Percentiles rank a stretch among this genome's conserved stretches.
These are phyloP conservation scores for Choanephora cucurbitarum DNA, from an alignment of 371 early-diverging fungal genomes.

Conservation along the genomic window DNA sequence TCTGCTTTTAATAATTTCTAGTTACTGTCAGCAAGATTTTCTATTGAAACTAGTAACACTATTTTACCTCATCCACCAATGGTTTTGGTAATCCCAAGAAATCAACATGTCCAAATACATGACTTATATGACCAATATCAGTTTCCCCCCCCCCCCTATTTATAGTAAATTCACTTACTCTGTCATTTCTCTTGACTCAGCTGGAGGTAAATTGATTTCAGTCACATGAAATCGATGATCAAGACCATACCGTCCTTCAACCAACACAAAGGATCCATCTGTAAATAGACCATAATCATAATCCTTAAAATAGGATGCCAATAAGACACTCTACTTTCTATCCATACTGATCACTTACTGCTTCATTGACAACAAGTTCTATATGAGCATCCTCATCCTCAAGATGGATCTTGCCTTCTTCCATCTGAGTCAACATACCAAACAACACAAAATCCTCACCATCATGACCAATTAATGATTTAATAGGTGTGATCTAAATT, in stretches of 20 bases:
- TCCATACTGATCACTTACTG: constrained; percentile 28
- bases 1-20: constrained; percentile 35
- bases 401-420: constrained; percentile 80
- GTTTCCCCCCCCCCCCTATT: too few relatives aligned
- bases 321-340: neutral
- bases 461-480: constrained; percentile 77
- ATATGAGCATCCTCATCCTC: constrained; percentile 84
- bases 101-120: constrained; percentile 56
- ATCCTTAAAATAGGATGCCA: constrained; percentile 33
- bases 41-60: too few relatives aligned
- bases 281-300: constrained; percentile 78
- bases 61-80: constrained; percentile 48
- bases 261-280: constrained; percentile 81
- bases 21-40: too few relatives aligned
- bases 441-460: constrained; percentile 74
- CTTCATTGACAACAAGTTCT: constrained; percentile 62
- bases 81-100: constrained; percentile 58
- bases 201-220: constrained; percentile 77
- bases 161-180: too few relatives aligned
- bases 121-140: too few relatives aligned
- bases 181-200: constrained; percentile 66
- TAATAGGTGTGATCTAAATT: constrained; percentile 82
- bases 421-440: constrained; percentile 87
- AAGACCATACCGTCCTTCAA: constrained; percentile 74
- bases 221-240: constrained; percentile 69